Evolutionary conservation across 164 flowering plant genomes (phyloP), one percentile per base, ranked within the genome.

Genomic region (Hamamelis virginiana): DNA sequence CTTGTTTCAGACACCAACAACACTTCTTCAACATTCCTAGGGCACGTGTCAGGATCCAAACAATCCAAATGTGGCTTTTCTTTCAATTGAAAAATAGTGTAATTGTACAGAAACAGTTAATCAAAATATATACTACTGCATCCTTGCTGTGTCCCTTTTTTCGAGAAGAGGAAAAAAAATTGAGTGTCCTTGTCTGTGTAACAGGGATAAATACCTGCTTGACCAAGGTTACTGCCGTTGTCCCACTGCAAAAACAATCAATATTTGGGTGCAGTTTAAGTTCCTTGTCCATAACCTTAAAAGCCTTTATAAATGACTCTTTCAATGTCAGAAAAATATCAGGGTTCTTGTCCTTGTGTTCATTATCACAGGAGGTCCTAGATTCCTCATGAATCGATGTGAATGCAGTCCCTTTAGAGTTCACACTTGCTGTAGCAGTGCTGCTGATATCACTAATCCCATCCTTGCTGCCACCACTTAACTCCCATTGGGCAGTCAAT

Each of bases 381-480:
- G 84, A 68, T 72, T 86, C 92, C 68, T 84, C 97, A 71, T 88
- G 84, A 53, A 76, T 77, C 59, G 86, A 75, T 64, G 86, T 10
- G 43, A 83, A 77, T 55, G 88, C 43, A 57, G 85, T 74, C 45
- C 80, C 89, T 71, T 86, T 95, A 41, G 90, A 80, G 64, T 78
- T 83, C 76, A 85, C 67, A 80, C 91, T 85, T 66, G 80, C 88
- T 16, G 76, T 58, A 22, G 75, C 55, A 45, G 38, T 58, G 62
- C 64, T 47, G 46, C 64, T 68, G 56, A 59, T 57, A 28, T 59
- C 57, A 47, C 64, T 26, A 57, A 38, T 3, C 18, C 53, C 62
- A 46, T 73, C 72, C 23, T 67, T 58, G 62, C 43, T 62, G 18
- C 26, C 60, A 25, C 33, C n/a, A 13, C 28, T 67, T 46, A 73